phyloP scores from a whole-genome alignment of 208 protist genomes.

The Porcisia deanei region DNA sequence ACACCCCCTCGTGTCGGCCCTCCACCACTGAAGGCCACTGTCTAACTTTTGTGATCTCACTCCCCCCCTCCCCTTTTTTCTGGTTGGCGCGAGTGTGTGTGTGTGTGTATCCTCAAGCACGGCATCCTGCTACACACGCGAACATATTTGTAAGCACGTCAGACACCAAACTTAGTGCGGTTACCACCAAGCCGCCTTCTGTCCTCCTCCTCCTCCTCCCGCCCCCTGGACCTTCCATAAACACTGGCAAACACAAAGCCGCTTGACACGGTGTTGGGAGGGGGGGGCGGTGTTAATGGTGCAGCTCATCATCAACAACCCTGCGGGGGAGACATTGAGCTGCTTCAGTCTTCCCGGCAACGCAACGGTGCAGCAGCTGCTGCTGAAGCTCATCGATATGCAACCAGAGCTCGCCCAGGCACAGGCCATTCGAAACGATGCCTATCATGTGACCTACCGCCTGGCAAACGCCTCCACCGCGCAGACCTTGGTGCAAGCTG shows the following conservation, averaged over 20 bases:
- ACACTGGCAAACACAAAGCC: not conserved
- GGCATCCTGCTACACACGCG: not conserved
- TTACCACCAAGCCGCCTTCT: not conserved
- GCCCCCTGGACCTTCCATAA: not conserved
- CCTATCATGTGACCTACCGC: not conserved
- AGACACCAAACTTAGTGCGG: not conserved
- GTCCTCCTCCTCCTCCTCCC: not conserved
- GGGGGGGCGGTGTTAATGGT: conserved; percentile 13
- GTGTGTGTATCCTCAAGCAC: not conserved
- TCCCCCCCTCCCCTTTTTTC: not conserved
- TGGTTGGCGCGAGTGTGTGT: not conserved
- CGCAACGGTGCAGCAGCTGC: conserved; percentile 17
- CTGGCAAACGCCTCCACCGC: not conserved
- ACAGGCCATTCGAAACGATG: conserved; percentile 19
- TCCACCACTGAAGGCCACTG: not conserved
- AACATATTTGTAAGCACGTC: not conserved
- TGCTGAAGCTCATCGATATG: not conserved
- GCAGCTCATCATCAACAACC: conserved; percentile 9
- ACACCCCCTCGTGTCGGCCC: not conserved
- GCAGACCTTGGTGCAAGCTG: conserved; percentile 7
- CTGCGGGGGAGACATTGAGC: conserved; percentile 7
- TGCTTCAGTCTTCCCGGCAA: not conserved
- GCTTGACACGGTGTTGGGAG: not conserved
- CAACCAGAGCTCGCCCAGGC: conserved; percentile 5
- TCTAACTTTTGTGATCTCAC: too few species aligned